Base-by-base conservation (phyloP, 148 eudicot species). In the Nepenthes mirabilis region DNA sequence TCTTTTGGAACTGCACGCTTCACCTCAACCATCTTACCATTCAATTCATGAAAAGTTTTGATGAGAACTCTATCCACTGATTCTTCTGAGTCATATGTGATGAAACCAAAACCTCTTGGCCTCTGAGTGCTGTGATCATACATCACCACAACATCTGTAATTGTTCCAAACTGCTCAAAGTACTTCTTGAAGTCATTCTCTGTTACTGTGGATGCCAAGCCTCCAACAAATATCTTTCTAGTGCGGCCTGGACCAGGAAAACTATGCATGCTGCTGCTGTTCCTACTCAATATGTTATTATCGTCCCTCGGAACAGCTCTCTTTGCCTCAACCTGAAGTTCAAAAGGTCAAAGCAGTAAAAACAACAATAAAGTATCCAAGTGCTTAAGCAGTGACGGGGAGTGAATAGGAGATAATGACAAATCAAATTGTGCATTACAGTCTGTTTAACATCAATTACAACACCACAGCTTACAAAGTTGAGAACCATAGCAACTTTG, bases 271-370 rank as follows among this genome's bases (percentile, higher is more conserved):
- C 85, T 81, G 43, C 82, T 66, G 52, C 72, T 78, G 65, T 61
- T 77, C 72, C 84, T 79, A 70, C 69, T 78, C 59, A 69, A 47
- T 60, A 68, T 72, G 64, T 69, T 73, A 12, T 81, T 82, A 65
- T 84, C 90, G 54, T 84, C 90, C 56, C 84, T 79, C 3, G 90
- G 86, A 70, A 84, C 82, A 60, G 90, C 90, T 69, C 69, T 84
- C 67, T 84, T 84, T 43, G 86, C 90, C 69, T 84, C 90, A 52
- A 84, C 90, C 86, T 84, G 64, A 56, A 61, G 45, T 61, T 14
- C 36, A 57, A 36, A 57, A 57, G 5, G 14, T 34, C 40, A 36
- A 33, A 36, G 4, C 37, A 57, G 32, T 57, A 23, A 56, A 34
- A 35, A 11, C 56, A 36, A 11, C 3, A 62, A 34, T 35, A 32